Evolutionary conservation across 257 asterid genomes (phyloP).

Genomic region (Perilla frutescens): DNA sequence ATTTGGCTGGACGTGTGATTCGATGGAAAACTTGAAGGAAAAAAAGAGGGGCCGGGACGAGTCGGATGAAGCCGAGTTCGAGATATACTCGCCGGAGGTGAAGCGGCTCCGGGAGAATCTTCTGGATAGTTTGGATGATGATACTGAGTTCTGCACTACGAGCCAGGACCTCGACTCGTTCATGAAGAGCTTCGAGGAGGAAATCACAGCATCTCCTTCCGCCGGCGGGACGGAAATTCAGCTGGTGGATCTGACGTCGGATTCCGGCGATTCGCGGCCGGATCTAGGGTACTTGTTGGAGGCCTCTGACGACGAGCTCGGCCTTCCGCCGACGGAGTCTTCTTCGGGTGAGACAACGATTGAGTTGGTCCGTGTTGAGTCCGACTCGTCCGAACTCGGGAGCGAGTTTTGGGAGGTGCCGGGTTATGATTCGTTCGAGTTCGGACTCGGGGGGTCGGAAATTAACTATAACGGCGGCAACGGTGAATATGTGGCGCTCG

Average conservation of each 20-base stretch:
- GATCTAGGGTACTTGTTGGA: slow-evolving; percentile 67
- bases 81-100: slow-evolving; percentile 64
- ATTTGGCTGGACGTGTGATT: no score
- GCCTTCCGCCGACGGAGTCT: slow-evolving; percentile 64
- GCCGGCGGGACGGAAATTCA: slow-evolving; percentile 20
- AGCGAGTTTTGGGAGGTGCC: slow-evolving; percentile 59
- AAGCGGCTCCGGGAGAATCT: slow-evolving; percentile 72
- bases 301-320: slow-evolving; percentile 86
- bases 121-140: slow-evolving; percentile 57
- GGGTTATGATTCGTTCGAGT: slow-evolving; percentile 62
- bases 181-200: slow-evolving; percentile 86
- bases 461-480: slow-evolving; percentile 12
- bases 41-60: slow-evolving; percentile 61
- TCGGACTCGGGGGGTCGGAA: slow-evolving; percentile 45
- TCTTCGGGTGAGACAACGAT: slow-evolving; percentile 29
- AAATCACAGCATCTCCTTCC: slow-evolving; percentile 48
- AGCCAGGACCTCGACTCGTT: slow-evolving; percentile 72
- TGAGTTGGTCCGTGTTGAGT: slow-evolving; percentile 51
- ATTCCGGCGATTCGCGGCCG: slow-evolving; percentile 59
- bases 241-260: slow-evolving; percentile 50
- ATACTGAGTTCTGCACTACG: slow-evolving; percentile 46
- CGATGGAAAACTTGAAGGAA: slow-evolving; percentile 51
- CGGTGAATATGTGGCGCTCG: slow-evolving; percentile 61
- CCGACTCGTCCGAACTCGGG: slow-evolving; percentile 53
- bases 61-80: slow-evolving; percentile 43